Conservation (phyloP, 2,329 filamentous ascomycete species). For the Talaromyces funiculosus region DNA sequence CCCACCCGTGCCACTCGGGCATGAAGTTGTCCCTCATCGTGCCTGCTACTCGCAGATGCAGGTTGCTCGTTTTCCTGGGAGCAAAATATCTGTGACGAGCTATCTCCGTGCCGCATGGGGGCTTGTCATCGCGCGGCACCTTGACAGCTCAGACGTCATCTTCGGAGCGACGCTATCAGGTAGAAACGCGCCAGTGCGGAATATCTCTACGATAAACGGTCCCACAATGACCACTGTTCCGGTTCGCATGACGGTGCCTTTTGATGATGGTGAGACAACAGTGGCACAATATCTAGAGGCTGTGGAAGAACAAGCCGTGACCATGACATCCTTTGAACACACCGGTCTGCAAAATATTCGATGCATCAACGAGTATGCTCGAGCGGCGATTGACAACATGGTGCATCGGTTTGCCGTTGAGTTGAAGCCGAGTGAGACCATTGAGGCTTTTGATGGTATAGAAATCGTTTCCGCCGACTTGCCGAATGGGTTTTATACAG, state of each 20-base stretch:
- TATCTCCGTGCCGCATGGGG: constrained; percentile 20
- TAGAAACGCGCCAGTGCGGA: constrained; percentile 31
- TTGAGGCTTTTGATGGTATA: background rate
- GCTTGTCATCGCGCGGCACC: constrained; percentile 12
- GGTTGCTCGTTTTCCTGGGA: background rate
- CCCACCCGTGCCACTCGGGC: background rate
- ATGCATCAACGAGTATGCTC: background rate
- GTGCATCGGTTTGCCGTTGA: background rate
- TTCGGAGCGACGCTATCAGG: constrained; percentile 25
- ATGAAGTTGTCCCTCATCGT: background rate
- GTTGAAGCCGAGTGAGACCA: background rate
- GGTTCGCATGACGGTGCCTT: background rate
- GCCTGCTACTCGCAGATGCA: background rate
- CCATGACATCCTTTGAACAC: constrained; percentile 44
- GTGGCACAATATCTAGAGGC: constrained; percentile 32
- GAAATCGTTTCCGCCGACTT: background rate
- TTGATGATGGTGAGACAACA: background rate
- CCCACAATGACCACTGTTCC: constrained; percentile 9
- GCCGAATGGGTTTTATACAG: background rate
- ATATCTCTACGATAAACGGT: constrained; percentile 34
- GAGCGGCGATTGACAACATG: background rate
- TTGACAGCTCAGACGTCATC: constrained; percentile 18
- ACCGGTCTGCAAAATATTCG: constrained; percentile 46
- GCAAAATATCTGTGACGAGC: background rate
- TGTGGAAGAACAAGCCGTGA: constrained; percentile 37